Evolutionary conservation across 2,329 filamentous ascomycete species (phyloP), one percentile per base, ranked within the genome.

Genomic region (Lasiodiplodia gonubiensis): DNA sequence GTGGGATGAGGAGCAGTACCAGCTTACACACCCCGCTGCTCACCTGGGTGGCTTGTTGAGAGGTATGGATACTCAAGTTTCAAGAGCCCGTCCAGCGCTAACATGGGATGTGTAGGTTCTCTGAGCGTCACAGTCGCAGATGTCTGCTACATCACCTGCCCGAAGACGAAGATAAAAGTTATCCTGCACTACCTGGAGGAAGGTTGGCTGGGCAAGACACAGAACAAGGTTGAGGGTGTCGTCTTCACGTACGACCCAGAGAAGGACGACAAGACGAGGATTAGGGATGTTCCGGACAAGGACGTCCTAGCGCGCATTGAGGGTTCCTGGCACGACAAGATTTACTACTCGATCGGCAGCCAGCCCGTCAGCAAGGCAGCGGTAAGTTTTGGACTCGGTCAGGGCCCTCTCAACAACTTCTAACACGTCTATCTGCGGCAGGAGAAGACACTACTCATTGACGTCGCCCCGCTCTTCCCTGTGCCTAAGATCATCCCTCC

Each of bases 121-220:
- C 83, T 98, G 61, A 94, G 90, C 73, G 90, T 99, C 70, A 94
- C 91, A 10, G 95, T 99, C 25, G 91, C 94, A 55, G 95, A 99
- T 74, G 87, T 90, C 70, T 95, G 93, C 74, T 97, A 91, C 77
- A 86, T 98, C 69, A 94, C 90, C 48, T 99, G 95, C 80, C 87
- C 91, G n/a, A 90, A 93, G 81, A 97, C 93, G 2, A 91, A 90
- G 76, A 87, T 97, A 71, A 98, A 98, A 82, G 91, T 90, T 21
- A 97, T 99, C 70, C 81, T 99, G 55, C 90, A 96, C 74, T 99
- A 99, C 77, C 83, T 94, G 66, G 94, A 98, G 75, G 94, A 98
- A 73, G 93, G 94, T 60, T 99, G 95, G 94, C 85, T 98, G 35
- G 92, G 94, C 55, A 92, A 92, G 71, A 88, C 92, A 23, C 94